Conservation (phyloP, 139 green algal species). For the Trebouxia sp. region DNA sequence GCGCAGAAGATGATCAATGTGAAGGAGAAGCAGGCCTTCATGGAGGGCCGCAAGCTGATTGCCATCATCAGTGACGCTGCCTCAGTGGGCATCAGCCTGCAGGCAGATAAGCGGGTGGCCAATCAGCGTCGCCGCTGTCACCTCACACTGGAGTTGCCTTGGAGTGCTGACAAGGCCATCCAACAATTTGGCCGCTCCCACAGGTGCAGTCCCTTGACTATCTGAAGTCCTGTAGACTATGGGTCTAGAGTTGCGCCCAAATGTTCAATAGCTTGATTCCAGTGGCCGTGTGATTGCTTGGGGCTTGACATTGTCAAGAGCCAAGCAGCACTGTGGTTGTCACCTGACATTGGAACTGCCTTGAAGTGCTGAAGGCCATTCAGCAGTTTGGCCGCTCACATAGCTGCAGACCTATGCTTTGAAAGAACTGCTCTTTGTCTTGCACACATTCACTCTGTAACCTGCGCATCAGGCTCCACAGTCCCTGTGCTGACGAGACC, state of each 20-base stretch:
- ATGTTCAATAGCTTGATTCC: too few relatives aligned
- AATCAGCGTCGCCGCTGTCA: conserved; percentile 61
- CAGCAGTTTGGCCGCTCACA: conserved; percentile 87
- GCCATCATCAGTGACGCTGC: conserved; percentile 81
- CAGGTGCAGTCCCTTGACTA: conserved; percentile 47
- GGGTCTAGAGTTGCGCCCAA: too few relatives aligned
- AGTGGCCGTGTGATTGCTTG: too few relatives aligned
- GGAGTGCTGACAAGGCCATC: conserved; percentile 71
- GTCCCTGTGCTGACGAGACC: too few relatives aligned
- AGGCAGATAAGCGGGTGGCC: conserved; percentile 61
- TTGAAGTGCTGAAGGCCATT: conserved; percentile 67
- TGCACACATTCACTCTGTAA: too few relatives aligned
- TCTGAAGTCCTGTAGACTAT: conserved; percentile 58
- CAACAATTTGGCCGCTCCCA: conserved; percentile 87
- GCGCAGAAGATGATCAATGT: conserved; percentile 55
- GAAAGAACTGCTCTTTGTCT: too few relatives aligned
- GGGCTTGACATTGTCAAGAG: too few relatives aligned
- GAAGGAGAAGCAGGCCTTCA: conserved; percentile 68
- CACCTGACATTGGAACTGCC: conserved; percentile 68
- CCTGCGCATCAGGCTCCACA: too few relatives aligned
- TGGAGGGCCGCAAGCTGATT: conserved; percentile 62
- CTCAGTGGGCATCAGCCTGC: conserved; percentile 81
- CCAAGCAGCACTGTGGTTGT: conserved; percentile 51
- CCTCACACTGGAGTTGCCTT: conserved; percentile 69
- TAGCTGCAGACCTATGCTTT: conserved; percentile 48